Base-by-base conservation (phyloP, 768 basidiomycete species). In the Mycena haematopus region DNA sequence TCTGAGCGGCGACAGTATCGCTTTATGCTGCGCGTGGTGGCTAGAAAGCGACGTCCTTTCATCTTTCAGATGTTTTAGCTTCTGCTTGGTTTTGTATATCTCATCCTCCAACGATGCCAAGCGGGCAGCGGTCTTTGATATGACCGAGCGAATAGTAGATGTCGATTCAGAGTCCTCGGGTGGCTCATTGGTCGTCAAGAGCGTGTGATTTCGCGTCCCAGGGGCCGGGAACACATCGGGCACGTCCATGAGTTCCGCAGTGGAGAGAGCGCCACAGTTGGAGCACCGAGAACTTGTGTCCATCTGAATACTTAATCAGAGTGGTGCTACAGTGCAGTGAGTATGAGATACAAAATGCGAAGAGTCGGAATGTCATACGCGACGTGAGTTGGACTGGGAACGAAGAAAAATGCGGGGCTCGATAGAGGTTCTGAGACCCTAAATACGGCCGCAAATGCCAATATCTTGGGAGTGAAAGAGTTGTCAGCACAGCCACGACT, bases 1-100 rank as follows among this genome's bases (percentile, higher is more conserved):
- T 13, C 61, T 8, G 8, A 62, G 40, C 9, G 50, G 38, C 0
- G 50, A 62, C 8, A 62, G 15, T 6, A 62, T 56, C 9, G 29
- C 40, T 9, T 22, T 35, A 22, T 62, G 31, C 17, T 21, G 36
- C 11, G 8, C 9, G 13, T 24, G 42, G 40, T 35, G 29, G 21
- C 19, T 15, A 1, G n/a, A 17, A 13, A 52, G 11, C 22, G 38
- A 19, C 1, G 14, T 10, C 9, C 38, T 49, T 22, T 56, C 38
- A 0, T 42, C 55, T 22, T 52, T 36, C 38, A 51, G 19, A n/a
- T 44, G 38, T 8, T 33, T 9, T 11, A 42, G 40, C 15, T 42
- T n/a, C 17, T 42, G 14, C 40, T n/a, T 2, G 17, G n/a, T 3
- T 19, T 42, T 42, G 6, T 4, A 42, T 19, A 42, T 42, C 40